Evolutionary conservation across 306 rosid genomes (phyloP).

Genomic region (Gynostemma pentaphyllum): DNA sequence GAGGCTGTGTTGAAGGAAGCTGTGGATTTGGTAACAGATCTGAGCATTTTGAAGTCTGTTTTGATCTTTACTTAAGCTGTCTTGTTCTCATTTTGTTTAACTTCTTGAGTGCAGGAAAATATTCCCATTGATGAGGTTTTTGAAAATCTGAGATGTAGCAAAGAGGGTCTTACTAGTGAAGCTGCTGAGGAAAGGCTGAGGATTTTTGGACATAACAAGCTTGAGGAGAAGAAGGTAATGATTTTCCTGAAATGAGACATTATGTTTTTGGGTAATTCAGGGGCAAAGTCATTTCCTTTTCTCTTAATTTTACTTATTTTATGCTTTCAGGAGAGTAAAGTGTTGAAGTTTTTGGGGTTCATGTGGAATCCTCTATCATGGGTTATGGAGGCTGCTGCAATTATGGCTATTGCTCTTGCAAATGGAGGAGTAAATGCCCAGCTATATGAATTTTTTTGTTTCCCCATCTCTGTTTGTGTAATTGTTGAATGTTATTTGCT

Average conservation of each 20-base stretch:
- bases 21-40: constrained; percentile 97
- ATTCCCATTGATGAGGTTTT: constrained; percentile 93
- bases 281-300: background rate
- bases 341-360: constrained; percentile 88
- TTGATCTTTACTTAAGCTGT: background rate
- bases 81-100: background rate
- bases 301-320: background rate
- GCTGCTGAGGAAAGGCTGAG: constrained; percentile 79
- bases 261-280: background rate
- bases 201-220: constrained; percentile 94
- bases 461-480: background rate
- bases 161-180: constrained; percentile 69
- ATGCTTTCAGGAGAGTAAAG: constrained; percentile 66
- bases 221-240: constrained; percentile 75
- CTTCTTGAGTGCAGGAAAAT: constrained; percentile 66
- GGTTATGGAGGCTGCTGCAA: constrained; percentile 99
- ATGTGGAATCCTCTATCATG: constrained; percentile 99
- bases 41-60: constrained; percentile 23
- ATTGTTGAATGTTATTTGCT: background rate
- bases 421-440: constrained; percentile 82
- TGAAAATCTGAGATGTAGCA: constrained; percentile 92
- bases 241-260: background rate
- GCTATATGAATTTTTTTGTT: constrained; percentile 8
- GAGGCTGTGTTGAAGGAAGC: constrained; percentile 96
- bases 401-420: constrained; percentile 98